Percentiles rank a stretch among this genome's conserved stretches.
These are phyloP conservation scores for Priceomyces carsonii DNA, from an alignment of 805 yeast species.

Conservation along the genomic window DNA sequence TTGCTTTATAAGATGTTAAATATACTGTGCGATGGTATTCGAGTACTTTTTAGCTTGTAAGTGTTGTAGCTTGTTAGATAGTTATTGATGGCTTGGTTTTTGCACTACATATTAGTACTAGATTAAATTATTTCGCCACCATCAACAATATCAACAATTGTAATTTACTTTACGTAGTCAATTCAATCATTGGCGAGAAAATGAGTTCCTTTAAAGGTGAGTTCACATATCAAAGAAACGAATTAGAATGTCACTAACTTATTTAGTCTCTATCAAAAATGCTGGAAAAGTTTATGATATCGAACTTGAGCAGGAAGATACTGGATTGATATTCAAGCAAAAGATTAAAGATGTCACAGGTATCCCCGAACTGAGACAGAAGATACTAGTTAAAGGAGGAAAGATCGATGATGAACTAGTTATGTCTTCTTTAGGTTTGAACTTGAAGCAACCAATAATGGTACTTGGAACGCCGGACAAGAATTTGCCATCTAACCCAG, in stretches of 20 bases:
- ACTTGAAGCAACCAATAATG: conserved; percentile 72
- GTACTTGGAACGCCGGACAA: conserved; percentile 88
- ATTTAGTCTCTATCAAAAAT: conserved; percentile 33
- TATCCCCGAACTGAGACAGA: conserved; percentile 88
- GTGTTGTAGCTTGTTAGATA: too few relatives aligned
- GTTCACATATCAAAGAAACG: not conserved
- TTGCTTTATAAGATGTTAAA: too few relatives aligned
- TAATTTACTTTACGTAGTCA: too few relatives aligned
- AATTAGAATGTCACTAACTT: conserved; percentile 6
- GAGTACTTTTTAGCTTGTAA: too few relatives aligned
- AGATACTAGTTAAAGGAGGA: conserved; percentile 86
- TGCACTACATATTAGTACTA: too few relatives aligned
- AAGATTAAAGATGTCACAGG: conserved; percentile 72
- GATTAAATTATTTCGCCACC: too few relatives aligned
- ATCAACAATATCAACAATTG: too few relatives aligned
- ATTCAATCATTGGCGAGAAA: not conserved
- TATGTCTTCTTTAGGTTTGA: conserved; percentile 53
- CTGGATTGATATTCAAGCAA: conserved; percentile 64
- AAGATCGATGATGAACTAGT: conserved; percentile 74
- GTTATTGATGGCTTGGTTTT: too few relatives aligned
- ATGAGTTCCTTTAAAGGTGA: conserved; percentile 12
- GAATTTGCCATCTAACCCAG: conserved; percentile 54
- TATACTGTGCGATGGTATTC: too few relatives aligned
- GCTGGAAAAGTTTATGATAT: conserved; percentile 44
- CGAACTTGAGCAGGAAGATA: conserved; percentile 48